These are phyloP conservation scores for Monosporascus sp. DNA, from an alignment of 2,329 filamentous ascomycete species.

Conservation along the genomic window DNA sequence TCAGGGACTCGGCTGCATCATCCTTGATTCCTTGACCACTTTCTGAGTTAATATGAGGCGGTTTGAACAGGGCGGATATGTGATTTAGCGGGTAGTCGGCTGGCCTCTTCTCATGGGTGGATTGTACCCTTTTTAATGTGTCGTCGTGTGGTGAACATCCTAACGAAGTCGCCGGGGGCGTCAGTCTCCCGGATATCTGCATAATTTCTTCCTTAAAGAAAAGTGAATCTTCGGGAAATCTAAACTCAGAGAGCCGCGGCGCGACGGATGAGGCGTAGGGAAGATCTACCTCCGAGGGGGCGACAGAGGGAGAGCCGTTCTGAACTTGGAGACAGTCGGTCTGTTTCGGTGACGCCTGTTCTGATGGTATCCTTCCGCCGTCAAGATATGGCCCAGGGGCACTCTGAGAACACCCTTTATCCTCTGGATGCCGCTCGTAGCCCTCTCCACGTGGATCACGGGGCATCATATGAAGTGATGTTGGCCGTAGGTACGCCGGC, in stretches of 20 bases:
- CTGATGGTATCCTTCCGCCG: slow-evolving; percentile 17
- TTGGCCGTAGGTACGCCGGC: slow-evolving; percentile 48
- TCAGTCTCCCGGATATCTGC: slow-evolving; percentile 1
- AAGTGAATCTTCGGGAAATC: slow-evolving; percentile 23
- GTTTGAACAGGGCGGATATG: slow-evolving; percentile 23
- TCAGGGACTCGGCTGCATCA: slow-evolving; percentile 7
- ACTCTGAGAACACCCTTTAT: slow-evolving; percentile 21
- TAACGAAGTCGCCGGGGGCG: neutral
- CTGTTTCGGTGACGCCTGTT: neutral
- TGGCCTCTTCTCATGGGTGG: slow-evolving; percentile 7
- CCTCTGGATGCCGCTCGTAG: slow-evolving; percentile 7
- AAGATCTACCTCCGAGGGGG: neutral
- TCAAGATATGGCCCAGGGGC: slow-evolving; percentile 17
- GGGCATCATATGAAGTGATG: slow-evolving; percentile 50
- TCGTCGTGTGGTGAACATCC: slow-evolving; percentile 2
- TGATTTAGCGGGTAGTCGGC: slow-evolving; percentile 25
- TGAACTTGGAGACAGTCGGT: too few species aligned
- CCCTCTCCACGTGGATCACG: slow-evolving; percentile 45
- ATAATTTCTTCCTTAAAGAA: slow-evolving; percentile 11
- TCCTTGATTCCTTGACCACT: slow-evolving; percentile 2
- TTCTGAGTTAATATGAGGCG: slow-evolving; percentile 17
- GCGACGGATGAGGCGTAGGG: slow-evolving; percentile 2
- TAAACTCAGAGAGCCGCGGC: slow-evolving; percentile 16
- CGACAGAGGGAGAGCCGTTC: neutral
- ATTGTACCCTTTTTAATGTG: neutral